Conservation (phyloP, 306 rosid species). For the Echinosophora koreensis region DNA sequence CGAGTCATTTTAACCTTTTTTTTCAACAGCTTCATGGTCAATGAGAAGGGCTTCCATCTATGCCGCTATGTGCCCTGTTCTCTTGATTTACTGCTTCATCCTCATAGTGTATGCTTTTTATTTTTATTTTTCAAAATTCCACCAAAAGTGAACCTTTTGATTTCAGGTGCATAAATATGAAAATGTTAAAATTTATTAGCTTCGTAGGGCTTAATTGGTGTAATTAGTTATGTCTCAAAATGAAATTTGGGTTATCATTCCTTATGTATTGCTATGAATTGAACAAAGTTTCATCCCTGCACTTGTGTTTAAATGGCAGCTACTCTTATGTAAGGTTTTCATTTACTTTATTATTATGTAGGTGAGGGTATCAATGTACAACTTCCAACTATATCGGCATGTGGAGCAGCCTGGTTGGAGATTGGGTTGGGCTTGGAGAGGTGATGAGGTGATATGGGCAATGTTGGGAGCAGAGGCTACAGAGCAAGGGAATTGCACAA, state of each 20-base stretch:
- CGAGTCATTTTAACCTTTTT: too few species aligned
- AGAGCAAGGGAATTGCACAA: constrained; percentile 75
- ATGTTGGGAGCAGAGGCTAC: constrained; percentile 84
- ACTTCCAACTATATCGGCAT: constrained; percentile 72
- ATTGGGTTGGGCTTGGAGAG: constrained; percentile 73
- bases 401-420: constrained; percentile 83
- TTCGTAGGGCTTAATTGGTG: neutral
- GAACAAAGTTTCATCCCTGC: neutral
- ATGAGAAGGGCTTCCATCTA: too few species aligned
- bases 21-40: neutral
- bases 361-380: constrained; percentile 69
- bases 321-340: neutral
- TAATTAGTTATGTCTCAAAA: too few species aligned
- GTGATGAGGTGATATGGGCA: constrained; percentile 74
- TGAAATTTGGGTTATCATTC: neutral
- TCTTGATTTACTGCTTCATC: neutral
- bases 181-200: neutral
- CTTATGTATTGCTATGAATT: neutral
- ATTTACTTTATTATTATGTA: constrained; percentile 26
- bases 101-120: too few species aligned
- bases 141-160: neutral
- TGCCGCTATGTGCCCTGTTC: neutral
- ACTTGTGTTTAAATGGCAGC: neutral
- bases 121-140: neutral
- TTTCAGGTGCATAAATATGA: neutral